Evolutionary conservation across 495 filamentous ascomycete genomes (phyloP).

Genomic region (Neurospora tetraspora): DNA sequence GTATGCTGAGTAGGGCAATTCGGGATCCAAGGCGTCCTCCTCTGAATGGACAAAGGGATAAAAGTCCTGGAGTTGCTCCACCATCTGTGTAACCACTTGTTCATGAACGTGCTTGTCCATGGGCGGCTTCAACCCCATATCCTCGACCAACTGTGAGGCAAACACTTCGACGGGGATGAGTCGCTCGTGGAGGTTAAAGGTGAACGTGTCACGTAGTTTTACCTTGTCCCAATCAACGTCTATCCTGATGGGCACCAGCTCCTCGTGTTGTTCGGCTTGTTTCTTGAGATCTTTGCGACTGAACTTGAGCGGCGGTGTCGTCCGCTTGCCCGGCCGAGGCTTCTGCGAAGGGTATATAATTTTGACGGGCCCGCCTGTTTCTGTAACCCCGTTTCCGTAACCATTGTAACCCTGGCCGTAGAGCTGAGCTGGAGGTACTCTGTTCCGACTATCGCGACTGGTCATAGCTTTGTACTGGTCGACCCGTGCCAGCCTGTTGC

Average conservation of each 20-base stretch:
- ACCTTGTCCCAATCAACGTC: conserved; percentile 95
- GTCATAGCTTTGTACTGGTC: conserved; percentile 41
- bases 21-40: conserved; percentile 83
- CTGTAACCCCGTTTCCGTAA: conserved; percentile 77
- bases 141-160: conserved; percentile 81
- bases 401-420: conserved; percentile 78
- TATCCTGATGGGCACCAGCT: conserved; percentile 80
- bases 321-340: conserved; percentile 62
- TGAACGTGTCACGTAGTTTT: conserved; percentile 94
- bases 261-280: conserved; percentile 83
- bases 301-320: conserved; percentile 58
- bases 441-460: conserved; percentile 16
- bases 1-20: conserved; percentile 84
- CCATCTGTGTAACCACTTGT: conserved; percentile 67
- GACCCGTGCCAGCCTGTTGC: conserved; percentile 27
- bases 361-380: conserved; percentile 39
- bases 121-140: conserved; percentile 63
- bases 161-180: conserved; percentile 70
- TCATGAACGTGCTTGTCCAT: conserved; percentile 61
- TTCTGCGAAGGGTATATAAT: conserved; percentile 68
- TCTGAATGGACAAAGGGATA: conserved; percentile 83
- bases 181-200: conserved; percentile 93
- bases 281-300: conserved; percentile 66
- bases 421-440: conserved; percentile 35
- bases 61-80: conserved; percentile 86